A percentile compares a stretch with the other conserved stretches of the same genome.
These are phyloP conservation scores for Trichoderma asperelloides DNA, from an alignment of 495 filamentous ascomycete species.

Conservation along the genomic window DNA sequence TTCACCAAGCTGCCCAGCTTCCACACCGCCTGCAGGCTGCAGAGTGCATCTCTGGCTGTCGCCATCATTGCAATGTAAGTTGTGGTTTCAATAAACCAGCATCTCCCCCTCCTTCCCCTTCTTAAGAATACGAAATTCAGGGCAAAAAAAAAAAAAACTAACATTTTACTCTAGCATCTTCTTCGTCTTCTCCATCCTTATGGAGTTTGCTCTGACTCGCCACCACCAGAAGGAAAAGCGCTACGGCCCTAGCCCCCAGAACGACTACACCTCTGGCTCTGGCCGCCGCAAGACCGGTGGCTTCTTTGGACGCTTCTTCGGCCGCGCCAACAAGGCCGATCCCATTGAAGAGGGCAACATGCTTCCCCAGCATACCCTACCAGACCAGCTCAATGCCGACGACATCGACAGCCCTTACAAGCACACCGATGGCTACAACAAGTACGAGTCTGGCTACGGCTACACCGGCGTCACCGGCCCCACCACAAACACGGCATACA, in stretches of 20 bases:
- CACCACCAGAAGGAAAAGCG: slow-evolving; percentile 70
- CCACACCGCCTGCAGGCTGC: slow-evolving; percentile 54
- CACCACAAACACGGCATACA: slow-evolving; percentile 8
- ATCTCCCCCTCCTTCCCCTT: too few relatives aligned
- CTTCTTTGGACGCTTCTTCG: slow-evolving; percentile 4
- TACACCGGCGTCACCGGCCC: slow-evolving; percentile 8
- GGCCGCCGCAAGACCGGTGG: slow-evolving; percentile 9
- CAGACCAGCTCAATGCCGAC: slow-evolving; percentile 31
- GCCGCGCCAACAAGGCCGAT: slow-evolving; percentile 12
- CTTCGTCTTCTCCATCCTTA: slow-evolving; percentile 55
- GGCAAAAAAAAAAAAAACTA: neutral
- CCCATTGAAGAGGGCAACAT: slow-evolving; percentile 16
- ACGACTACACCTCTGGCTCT: slow-evolving; percentile 55
- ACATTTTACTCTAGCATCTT: slow-evolving; percentile 43
- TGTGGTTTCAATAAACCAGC: too few relatives aligned
- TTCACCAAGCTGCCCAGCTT: slow-evolving; percentile 37
- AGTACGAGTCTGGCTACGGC: slow-evolving; percentile 18
- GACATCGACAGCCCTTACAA: slow-evolving; percentile 18
- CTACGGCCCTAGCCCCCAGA: slow-evolving; percentile 67
- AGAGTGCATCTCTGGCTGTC: slow-evolving; percentile 68
- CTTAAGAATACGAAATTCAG: neutral
- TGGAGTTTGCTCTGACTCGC: slow-evolving; percentile 56
- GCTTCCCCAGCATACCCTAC: slow-evolving; percentile 31
- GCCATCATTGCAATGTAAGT: slow-evolving; percentile 71
- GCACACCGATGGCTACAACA: slow-evolving; percentile 14